These are phyloP conservation scores for Pyrenochaeta sp. DNA, from an alignment of 2,329 filamentous ascomycete genomes.

Conservation along the genomic window DNA sequence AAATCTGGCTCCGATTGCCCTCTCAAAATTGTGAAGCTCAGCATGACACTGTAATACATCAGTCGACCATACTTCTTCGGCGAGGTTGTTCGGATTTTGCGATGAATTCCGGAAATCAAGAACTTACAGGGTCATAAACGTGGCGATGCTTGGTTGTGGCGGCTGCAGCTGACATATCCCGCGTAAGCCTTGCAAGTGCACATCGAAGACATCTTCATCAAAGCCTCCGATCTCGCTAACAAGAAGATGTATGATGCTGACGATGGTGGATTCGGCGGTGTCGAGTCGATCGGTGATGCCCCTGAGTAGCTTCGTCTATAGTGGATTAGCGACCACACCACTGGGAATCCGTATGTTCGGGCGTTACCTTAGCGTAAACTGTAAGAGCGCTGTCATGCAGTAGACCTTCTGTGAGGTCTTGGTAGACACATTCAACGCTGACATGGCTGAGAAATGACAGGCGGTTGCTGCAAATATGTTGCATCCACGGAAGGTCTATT, in stretches of 20 bases:
- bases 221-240: conserved; percentile 39
- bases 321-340: no score
- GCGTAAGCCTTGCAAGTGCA: conserved; percentile 39
- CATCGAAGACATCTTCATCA: conserved; percentile 38
- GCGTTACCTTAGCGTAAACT: conserved; percentile 40
- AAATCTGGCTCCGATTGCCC: conserved; percentile 26
- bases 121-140: conserved; percentile 40
- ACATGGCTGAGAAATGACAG: conserved; percentile 46
- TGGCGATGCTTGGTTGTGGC: conserved; percentile 25
- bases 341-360: no score
- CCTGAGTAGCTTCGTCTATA: conserved; percentile 37
- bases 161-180: conserved; percentile 35
- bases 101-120: not conserved
- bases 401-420: conserved; percentile 37
- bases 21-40: conserved; percentile 33
- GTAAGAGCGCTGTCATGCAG: conserved; percentile 40
- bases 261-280: conserved; percentile 38
- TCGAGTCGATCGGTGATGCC: conserved; percentile 35
- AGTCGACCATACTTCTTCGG: not conserved
- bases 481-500: conserved; percentile 37
- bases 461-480: conserved; percentile 32
- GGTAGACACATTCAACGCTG: conserved; percentile 41
- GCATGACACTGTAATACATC: conserved; percentile 24
- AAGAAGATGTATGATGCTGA: conserved; percentile 43
- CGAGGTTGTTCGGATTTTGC: not conserved